Conservation (phyloP, 176 grass and related monocot genomes). For the Aegilops longissima region DNA sequence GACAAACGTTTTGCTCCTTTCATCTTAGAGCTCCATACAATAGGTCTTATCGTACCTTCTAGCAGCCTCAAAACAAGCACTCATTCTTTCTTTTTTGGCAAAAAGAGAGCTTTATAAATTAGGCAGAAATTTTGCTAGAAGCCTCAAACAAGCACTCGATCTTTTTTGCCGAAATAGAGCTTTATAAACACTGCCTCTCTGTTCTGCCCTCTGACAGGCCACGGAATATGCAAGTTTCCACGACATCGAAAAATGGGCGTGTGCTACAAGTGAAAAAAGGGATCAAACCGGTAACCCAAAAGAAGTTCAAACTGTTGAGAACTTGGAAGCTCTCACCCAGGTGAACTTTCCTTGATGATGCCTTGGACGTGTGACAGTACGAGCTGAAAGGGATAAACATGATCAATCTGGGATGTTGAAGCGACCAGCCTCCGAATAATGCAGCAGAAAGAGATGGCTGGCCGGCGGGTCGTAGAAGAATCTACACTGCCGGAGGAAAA, state of each 20-base stretch:
- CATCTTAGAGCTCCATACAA: background rate
- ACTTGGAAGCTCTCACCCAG: background rate
- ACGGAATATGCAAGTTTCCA: background rate
- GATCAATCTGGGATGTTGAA: background rate
- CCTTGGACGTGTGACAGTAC: background rate
- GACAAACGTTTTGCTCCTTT: slow-evolving; percentile 22
- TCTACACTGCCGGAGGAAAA: background rate
- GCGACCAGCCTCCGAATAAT: background rate
- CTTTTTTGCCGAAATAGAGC: background rate
- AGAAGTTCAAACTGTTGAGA: background rate
- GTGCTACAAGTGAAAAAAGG: background rate
- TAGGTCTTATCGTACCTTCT: background rate
- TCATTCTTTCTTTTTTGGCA: background rate
- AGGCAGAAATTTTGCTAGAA: background rate
- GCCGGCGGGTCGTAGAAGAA: background rate
- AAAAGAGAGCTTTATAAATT: background rate
- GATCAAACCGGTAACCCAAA: background rate
- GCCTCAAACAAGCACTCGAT: background rate
- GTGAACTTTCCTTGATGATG: background rate
- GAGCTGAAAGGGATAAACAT: background rate
- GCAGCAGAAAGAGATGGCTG: background rate
- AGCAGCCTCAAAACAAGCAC: background rate
- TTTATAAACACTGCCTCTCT: background rate
- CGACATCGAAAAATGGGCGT: background rate
- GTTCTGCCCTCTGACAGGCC: background rate